Evolutionary conservation across 345 rosid species (phyloP).

Genomic region (Streptanthus diversifolius): DNA sequence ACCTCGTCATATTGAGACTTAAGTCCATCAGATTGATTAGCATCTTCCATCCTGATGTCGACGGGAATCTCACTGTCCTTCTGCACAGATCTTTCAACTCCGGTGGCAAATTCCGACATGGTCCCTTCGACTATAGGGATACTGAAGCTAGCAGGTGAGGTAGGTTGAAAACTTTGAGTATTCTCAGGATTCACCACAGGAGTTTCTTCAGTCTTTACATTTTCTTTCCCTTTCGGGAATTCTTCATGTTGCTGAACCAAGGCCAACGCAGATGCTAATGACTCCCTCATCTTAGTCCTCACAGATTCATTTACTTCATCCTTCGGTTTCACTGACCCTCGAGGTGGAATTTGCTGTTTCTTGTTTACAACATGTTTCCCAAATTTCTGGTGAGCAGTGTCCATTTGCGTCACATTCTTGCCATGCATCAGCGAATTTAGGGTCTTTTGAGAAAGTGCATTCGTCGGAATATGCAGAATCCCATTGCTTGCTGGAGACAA

Average conservation of each 20-base stretch:
- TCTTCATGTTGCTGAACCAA: slow-evolving; percentile 49
- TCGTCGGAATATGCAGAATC: slow-evolving; percentile 42
- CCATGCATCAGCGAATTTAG: slow-evolving; percentile 39
- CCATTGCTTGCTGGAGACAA: slow-evolving; percentile 41
- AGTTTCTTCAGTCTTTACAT: slow-evolving; percentile 35
- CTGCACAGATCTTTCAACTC: slow-evolving; percentile 25
- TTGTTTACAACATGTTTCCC: slow-evolving; percentile 39
- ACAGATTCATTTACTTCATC: slow-evolving; percentile 59
- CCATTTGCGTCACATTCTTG: slow-evolving; percentile 40
- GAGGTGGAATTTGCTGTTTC: slow-evolving; percentile 44
- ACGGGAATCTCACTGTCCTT: slow-evolving; percentile 22
- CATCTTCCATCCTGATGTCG: slow-evolving; percentile 23
- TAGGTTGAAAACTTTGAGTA: slow-evolving; percentile 31
- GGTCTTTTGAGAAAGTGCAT: slow-evolving; percentile 35
- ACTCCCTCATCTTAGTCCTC: slow-evolving; percentile 88
- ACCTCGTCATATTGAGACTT: slow-evolving; percentile 42
- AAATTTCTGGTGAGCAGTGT: slow-evolving; percentile 43
- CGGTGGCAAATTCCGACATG: slow-evolving; percentile 20
- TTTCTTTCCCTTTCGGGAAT: slow-evolving; percentile 33
- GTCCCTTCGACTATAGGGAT: slow-evolving; percentile 24
- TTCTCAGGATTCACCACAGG: slow-evolving; percentile 26
- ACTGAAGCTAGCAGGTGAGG: slow-evolving; percentile 19
- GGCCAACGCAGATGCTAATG: slow-evolving; percentile 74
- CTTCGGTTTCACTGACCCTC: slow-evolving; percentile 36
- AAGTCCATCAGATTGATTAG: slow-evolving; percentile 33